Evolutionary conservation across 768 basidiomycete species (phyloP).

Genomic region (Termitomyces sp.): DNA sequence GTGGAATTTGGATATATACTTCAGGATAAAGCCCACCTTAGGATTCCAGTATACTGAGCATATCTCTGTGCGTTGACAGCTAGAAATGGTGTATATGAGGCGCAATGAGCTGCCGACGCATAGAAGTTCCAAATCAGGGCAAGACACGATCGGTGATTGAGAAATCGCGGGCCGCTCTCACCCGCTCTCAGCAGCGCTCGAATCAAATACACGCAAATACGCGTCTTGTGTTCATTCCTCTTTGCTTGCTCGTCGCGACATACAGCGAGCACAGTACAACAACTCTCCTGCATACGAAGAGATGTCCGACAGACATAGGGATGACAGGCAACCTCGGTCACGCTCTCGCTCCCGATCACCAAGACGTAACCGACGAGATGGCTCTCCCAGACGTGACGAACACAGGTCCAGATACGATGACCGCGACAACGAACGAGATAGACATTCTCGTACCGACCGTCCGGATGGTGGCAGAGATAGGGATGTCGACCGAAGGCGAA

Average conservation of each 20-base stretch:
- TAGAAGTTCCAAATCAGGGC: too few relatives aligned
- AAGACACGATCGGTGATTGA: too few relatives aligned
- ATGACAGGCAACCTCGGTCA: not conserved
- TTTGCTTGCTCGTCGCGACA: not conserved
- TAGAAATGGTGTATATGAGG: too few relatives aligned
- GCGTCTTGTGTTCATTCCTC: not conserved
- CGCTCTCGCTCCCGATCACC: conserved; percentile 6
- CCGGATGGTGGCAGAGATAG: not conserved
- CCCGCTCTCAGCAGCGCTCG: not conserved
- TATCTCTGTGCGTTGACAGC: too few relatives aligned
- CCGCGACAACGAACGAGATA: not conserved
- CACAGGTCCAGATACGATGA: not conserved
- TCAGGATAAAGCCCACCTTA: too few relatives aligned
- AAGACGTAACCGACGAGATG: not conserved
- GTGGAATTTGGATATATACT: too few relatives aligned
- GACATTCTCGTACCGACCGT: not conserved
- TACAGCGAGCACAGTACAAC: not conserved
- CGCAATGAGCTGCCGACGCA: too few relatives aligned
- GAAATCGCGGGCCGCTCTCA: too few relatives aligned
- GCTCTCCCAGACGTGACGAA: conserved; percentile 6
- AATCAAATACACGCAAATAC: conserved; percentile 12
- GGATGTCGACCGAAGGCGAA: conserved; percentile 19
- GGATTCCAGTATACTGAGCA: too few relatives aligned
- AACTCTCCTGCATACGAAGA: not conserved
- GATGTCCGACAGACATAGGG: conserved; percentile 4